Evolutionary conservation across 2,329 filamentous ascomycete genomes (phyloP).

Genomic region (Taxawa tesnikishii): DNA sequence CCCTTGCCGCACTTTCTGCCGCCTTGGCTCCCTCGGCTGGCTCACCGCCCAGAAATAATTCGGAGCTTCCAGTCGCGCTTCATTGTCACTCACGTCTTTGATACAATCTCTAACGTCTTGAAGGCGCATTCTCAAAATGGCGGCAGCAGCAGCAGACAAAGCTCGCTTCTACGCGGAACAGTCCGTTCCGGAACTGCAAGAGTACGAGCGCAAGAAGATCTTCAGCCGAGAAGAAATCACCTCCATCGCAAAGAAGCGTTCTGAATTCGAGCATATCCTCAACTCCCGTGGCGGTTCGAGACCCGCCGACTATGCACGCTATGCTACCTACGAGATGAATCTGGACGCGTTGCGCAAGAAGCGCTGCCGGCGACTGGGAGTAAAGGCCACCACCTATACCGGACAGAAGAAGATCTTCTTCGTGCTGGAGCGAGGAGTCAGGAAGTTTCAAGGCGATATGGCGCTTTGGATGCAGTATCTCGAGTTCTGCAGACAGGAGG

Average conservation of each 20-base stretch:
- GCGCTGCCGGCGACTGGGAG: conserved; percentile 66
- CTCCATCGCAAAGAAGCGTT: conserved; percentile 78
- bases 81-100: too few species aligned
- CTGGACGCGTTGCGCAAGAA: conserved; percentile 66
- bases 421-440: conserved; percentile 76
- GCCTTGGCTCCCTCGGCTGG: too few species aligned
- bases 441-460: conserved; percentile 70
- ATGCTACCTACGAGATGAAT: conserved; percentile 60
- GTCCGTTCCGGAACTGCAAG: conserved; percentile 79
- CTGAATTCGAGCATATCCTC: conserved; percentile 84
- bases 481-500: conserved; percentile 59
- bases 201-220: conserved; percentile 83
- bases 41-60: too few species aligned
- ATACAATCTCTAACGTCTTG: neutral
- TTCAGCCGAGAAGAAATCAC: conserved; percentile 86
- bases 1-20: too few species aligned
- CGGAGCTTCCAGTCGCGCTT: too few species aligned
- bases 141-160: conserved; percentile 76
- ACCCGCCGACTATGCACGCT: conserved; percentile 69
- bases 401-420: conserved; percentile 77
- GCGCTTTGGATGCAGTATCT: conserved; percentile 86
- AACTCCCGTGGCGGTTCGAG: conserved; percentile 62
- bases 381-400: conserved; percentile 53
- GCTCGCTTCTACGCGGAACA: conserved; percentile 92
- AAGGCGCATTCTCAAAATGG: conserved; percentile 45